phyloP scores from a whole-genome alignment of 2,329 filamentous ascomycete genomes.

The Beauveria scarabaeidicola region DNA sequence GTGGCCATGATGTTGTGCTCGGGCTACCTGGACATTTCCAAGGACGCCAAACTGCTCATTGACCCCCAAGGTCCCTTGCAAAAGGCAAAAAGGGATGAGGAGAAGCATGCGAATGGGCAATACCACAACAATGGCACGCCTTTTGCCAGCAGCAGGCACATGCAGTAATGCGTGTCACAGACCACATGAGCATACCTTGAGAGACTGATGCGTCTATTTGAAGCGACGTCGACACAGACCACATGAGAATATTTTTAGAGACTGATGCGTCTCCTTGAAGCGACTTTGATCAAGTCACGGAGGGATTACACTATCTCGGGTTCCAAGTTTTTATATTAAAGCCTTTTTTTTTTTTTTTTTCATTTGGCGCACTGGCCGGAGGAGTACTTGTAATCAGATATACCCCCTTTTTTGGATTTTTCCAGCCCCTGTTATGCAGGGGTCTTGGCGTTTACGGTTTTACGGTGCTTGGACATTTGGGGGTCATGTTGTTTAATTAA shows the following conservation, averaged over 20 bases:
- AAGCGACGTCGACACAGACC: not conserved
- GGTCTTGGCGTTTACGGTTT: not conserved
- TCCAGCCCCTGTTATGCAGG: not conserved
- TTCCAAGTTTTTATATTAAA: not conserved
- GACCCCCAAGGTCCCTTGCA: constrained; percentile 18
- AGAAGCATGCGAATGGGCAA: not conserved
- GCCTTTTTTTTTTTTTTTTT: no score
- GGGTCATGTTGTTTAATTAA: not conserved
- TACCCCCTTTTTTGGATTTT: not conserved
- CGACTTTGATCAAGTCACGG: not conserved
- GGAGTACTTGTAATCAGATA: not conserved
- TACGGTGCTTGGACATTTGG: not conserved
- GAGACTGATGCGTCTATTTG: not conserved
- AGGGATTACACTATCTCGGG: not conserved
- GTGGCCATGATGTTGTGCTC: constrained; percentile 39
- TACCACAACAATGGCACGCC: not conserved
- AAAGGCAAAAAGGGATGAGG: not conserved
- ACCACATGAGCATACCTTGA: not conserved
- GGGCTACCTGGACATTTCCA: constrained; percentile 37
- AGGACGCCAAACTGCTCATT: constrained; percentile 38
- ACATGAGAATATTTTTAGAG: not conserved
- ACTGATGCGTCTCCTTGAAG: not conserved
- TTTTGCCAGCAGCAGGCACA: not conserved
- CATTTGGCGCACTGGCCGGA: not conserved
- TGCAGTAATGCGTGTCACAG: not conserved